Evolutionary conservation across 2,329 filamentous ascomycete species (phyloP), one percentile per base, ranked within the genome.

Genomic region (Calonectria fujianensis): DNA sequence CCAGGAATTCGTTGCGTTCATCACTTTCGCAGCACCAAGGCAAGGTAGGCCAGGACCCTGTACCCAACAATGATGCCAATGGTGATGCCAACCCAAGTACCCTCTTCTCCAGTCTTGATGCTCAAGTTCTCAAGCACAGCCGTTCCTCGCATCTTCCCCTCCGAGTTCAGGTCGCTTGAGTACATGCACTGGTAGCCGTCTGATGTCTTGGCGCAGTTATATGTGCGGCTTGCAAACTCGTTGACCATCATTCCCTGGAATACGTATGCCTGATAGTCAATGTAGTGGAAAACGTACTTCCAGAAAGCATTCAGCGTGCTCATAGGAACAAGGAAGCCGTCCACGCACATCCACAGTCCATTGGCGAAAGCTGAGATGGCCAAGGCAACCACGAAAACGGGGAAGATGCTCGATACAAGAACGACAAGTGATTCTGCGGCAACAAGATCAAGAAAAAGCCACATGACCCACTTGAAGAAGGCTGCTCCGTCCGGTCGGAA

Each of bases 241-340:
- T 61, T 61, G 35, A 61, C 57, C 57, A 61, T 41, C 57, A 61
- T 61, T n/a, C 57, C 57, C 6, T 61, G 57, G n/a, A 61, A 61
- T 1, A 61, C 57, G 10, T 39, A 61, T 9, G 57, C 57, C 13
- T 61, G 57, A 7, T 61, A 61, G 24, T 61, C 57, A 29, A 61
- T 61, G 57, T 41, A 61, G n/a, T 61, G 35, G 35, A 61, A 61
- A 16, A 61, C 35, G 35, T 61, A 61, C 13, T 61, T 61, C 57
- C 35, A 61, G 24, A 61, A 39, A 7, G 57, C 35, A 20, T 41
- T 61, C 35, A 61, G 9, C 18, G 32, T 61, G 35, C 20, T 35
- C 57, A 61, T 61, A 4, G 57, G 57, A 14, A 61, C 57, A 2
- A 61, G 35, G 35, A 61, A 61, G 2, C 57, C 57, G 14, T 61